These are phyloP conservation scores for Ormosia semicastrata DNA, from an alignment of 306 rosid genomes.

Conservation along the genomic window DNA sequence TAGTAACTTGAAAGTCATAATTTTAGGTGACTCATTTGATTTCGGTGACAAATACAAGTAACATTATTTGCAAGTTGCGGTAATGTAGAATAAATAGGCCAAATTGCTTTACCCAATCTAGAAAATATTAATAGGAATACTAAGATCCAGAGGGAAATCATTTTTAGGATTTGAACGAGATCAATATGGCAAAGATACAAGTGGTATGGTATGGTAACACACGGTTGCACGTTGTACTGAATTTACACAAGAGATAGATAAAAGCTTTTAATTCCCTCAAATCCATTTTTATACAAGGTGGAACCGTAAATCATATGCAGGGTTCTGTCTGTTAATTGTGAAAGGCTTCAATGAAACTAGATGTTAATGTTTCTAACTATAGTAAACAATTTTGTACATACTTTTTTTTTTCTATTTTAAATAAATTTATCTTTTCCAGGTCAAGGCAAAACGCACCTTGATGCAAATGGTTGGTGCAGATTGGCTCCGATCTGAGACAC, in stretches of 20 bases:
- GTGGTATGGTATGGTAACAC: too few species aligned
- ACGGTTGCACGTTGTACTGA: too few species aligned
- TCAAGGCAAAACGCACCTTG: constrained; percentile 63
- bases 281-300: background rate
- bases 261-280: too few species aligned
- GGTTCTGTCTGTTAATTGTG: background rate
- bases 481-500: constrained; percentile 63
- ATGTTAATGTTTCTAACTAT: background rate
- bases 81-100: too few species aligned
- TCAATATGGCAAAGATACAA: background rate
- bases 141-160: background rate
- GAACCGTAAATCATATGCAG: background rate
- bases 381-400: background rate
- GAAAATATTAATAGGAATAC: too few species aligned
- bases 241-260: too few species aligned
- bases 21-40: too few species aligned
- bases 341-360: background rate
- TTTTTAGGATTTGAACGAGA: background rate
- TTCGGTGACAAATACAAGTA: too few species aligned
- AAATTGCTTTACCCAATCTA: too few species aligned
- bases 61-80: too few species aligned
- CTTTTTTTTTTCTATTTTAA: background rate
- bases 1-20: too few species aligned
- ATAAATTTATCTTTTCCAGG: constrained; percentile 37
- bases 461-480: constrained; percentile 87